Conservation (phyloP, 345 rosid genomes). For the Noccaea bulbosa region DNA sequence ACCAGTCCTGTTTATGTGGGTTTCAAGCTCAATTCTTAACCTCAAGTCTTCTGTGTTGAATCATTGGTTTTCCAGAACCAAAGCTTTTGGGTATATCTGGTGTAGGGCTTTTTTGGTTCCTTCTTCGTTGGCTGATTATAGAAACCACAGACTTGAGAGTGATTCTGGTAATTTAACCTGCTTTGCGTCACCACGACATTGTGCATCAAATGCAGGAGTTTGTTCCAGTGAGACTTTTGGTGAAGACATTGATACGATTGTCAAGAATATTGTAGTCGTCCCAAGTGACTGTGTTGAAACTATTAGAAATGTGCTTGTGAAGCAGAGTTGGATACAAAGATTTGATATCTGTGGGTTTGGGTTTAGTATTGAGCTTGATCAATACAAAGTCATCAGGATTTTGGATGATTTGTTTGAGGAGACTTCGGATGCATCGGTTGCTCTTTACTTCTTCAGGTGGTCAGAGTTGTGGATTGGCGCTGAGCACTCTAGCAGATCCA, state of each 20-base stretch:
- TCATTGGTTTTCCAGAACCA: conserved; percentile 24
- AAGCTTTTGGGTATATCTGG: conserved; percentile 28
- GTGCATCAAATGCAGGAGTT: not conserved
- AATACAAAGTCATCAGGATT: conserved; percentile 36
- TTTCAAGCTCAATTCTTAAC: conserved; percentile 33
- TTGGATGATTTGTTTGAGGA: conserved; percentile 47
- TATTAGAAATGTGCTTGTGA: conserved; percentile 35
- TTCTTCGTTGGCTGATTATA: not conserved
- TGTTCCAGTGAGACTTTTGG: conserved; percentile 29
- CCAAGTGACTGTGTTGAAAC: conserved; percentile 34
- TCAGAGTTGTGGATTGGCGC: conserved; percentile 46
- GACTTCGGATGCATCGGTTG: conserved; percentile 52
- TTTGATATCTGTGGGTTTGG: conserved; percentile 17
- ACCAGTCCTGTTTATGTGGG: conserved; percentile 40
- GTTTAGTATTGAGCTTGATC: conserved; percentile 40
- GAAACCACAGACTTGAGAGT: not conserved
- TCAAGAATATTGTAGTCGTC: not conserved
- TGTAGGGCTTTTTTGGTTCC: conserved; percentile 16
- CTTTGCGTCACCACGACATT: conserved; percentile 5
- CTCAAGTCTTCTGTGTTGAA: conserved; percentile 32
- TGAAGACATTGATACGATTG: conserved; percentile 31
- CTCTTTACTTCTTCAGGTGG: conserved; percentile 52
- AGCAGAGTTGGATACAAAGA: conserved; percentile 40
- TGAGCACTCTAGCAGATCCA: conserved; percentile 35
- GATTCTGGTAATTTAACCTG: conserved; percentile 11